Evolutionary conservation across 441 rosid species (phyloP), one percentile per base, ranked within the genome.

Genomic region (Syzygium syzygioides): DNA sequence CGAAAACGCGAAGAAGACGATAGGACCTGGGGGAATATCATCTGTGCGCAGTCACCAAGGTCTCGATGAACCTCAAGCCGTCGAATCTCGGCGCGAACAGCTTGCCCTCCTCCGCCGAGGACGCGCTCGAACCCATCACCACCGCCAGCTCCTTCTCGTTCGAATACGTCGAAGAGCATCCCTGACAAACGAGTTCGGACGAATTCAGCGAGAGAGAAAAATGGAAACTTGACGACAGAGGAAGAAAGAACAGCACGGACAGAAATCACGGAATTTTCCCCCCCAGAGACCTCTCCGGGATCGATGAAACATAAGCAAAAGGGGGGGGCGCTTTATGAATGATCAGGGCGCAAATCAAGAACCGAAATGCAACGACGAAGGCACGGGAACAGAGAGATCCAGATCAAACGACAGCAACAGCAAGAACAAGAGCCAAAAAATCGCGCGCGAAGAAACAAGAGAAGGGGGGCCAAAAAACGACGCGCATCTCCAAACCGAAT

Each of bases 61-160:
- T 97, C 94, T 96, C 99, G 50, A 97, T 97, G 93, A 97, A 97
- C 93, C 96, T 94, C 90, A 97, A 89, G n/a, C 98, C 98, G 86
- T 97, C 99, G 87, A 97, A 95, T 85, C 95, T 94, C 45, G 98
- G 98, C 87, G 94, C 93, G 87, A 96, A 95, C 91, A 93, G 93
- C 91, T 93, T 95, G 93, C 87, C 90, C n/a, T 90, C 91, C 19
- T 91, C 80, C 20, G 91, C 68, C 30, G 90, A 71, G 86, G 86
- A 52, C 6, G 80, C 86, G 32, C 71, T 86, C 14, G 89, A 37
- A 9, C 60, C 88, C 48, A 45, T 45, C 30, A 52, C 88, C 84
- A 12, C 76, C 80, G 10, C 52, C 52, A 76, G n/a, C 83, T 45
- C 86, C 45, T 76, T 92, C 87, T 84, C 88, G 57, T 83, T 57